Base-by-base conservation (phyloP, 192 early-diverging fungal genomes). In the Phycomyces nitens region DNA sequence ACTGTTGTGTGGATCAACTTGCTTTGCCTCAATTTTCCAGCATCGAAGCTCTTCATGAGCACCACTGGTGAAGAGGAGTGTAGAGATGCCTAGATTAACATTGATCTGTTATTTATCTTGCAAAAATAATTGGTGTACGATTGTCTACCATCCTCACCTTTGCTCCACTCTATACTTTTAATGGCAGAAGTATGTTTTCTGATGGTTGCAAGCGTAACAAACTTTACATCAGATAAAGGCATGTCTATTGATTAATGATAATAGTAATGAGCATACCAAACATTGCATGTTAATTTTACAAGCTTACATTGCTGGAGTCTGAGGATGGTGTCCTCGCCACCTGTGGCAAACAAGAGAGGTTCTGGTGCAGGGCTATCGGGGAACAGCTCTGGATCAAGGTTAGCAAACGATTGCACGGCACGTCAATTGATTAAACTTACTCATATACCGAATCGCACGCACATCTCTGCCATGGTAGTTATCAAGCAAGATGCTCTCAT, bases 391-490 rank as follows among this genome's bases (percentile, higher is more conserved):
- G n/a, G 77, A 62, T 24, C 9, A 55, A 39, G 29, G n/a, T n/a
- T n/a, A n/a, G n/a, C n/a, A n/a, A n/a, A n/a, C n/a, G n/a, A n/a
- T n/a, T n/a, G n/a, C n/a, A n/a, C n/a, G n/a, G n/a, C n/a, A n/a
- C n/a, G n/a, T n/a, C n/a, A n/a, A n/a, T n/a, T n/a, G n/a, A n/a
- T n/a, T n/a, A n/a, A 55, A 62, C 56, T 58, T 59, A 74, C 68
- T 49, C 22, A 86, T 47, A 61, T 79, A 85, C 50, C 72, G 56
- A 23, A 87, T 60, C 0, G 80, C 80, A 12, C 88, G 74, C 15
- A 83, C 82, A 51, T 91, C 89, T 15, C 80, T 69, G 16, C 86
- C 87, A 65, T 90, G 83, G 56, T 66, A 72, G n/a, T 80, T 79
- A 38, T 80, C 76, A 65, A 84, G 77, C 54, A 88, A 52, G 24